phyloP scores from a whole-genome alignment of 139 green algal species.

The Nannochloris sp. region DNA sequence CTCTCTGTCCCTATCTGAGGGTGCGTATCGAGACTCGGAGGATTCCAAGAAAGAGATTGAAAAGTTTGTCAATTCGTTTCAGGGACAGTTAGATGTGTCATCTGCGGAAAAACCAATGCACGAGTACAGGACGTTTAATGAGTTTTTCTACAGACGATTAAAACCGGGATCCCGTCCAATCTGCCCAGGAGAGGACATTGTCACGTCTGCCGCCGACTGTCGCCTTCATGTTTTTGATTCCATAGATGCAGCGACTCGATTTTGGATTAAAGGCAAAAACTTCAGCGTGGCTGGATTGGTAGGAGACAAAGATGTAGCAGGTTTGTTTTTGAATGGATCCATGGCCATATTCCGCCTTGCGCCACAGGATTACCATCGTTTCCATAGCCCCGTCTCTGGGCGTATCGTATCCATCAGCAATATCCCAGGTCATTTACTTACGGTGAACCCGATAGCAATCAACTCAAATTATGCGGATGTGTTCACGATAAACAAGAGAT shows the following conservation, averaged over 20 bases:
- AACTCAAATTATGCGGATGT: constrained; percentile 33
- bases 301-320: constrained; percentile 15
- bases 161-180: constrained; percentile 39
- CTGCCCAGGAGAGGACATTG: constrained; percentile 4
- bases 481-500: constrained; percentile 43
- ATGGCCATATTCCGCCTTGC: constrained; percentile 26
- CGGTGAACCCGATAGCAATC: constrained; percentile 35
- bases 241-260: constrained; percentile 35
- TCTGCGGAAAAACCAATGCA: constrained; percentile 31
- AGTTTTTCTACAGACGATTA: constrained; percentile 56
- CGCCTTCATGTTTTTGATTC: constrained; percentile 26
- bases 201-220: constrained; percentile 29
- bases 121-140: constrained; percentile 46
- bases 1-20: background rate
- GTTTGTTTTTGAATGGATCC: constrained; percentile 18
- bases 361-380: constrained; percentile 44
- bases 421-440: constrained; percentile 23
- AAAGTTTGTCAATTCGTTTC: constrained; percentile 24
- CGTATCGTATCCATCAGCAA: constrained; percentile 19
- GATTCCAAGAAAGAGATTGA: constrained; percentile 20
- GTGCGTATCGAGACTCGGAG: background rate
- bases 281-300: constrained; percentile 47
- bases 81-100: constrained; percentile 22
- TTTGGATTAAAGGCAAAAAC: constrained; percentile 55
- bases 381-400: constrained; percentile 27